Conservation (phyloP, 495 filamentous ascomycete genomes). For the Pseudomonodictys pantanalensis region DNA sequence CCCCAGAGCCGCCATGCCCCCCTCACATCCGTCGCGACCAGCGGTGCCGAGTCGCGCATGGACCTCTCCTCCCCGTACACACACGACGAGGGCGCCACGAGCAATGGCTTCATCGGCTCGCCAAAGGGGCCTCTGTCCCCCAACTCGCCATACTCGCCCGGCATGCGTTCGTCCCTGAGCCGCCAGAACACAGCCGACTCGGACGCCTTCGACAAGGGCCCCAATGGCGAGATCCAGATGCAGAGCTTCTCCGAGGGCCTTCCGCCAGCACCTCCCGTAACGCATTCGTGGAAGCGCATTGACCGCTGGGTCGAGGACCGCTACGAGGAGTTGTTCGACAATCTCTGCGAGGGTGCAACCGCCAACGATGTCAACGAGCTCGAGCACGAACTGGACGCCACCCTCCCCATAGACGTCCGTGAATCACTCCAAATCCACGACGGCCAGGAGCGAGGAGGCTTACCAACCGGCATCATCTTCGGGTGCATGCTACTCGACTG, state of each 20-base stretch:
- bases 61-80: constrained; percentile 68
- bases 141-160: constrained; percentile 77
- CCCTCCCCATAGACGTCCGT: constrained; percentile 86
- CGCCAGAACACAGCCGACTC: constrained; percentile 56
- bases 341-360: constrained; percentile 86
- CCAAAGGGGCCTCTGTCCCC: constrained; percentile 58
- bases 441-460: constrained; percentile 89
- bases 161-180: constrained; percentile 72
- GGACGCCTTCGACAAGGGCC: constrained; percentile 63
- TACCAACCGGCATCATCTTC: constrained; percentile 90
- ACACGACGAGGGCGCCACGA: constrained; percentile 42
- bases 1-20: constrained; percentile 44
- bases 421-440: constrained; percentile 91
- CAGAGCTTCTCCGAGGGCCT: constrained; percentile 91
- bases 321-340: constrained; percentile 90
- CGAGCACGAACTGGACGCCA: constrained; percentile 93
- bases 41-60: constrained; percentile 58
- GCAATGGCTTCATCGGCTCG: constrained; percentile 58
- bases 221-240: constrained; percentile 85
- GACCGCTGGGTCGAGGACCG: constrained; percentile 92
- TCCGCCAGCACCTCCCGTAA: constrained; percentile 81
- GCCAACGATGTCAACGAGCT: constrained; percentile 95
- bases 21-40: constrained; percentile 51
- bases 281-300: constrained; percentile 89
- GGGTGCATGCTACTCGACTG: constrained; percentile 94